Evolutionary conservation across 176 grass and related monocot genomes (phyloP), one percentile per base, ranked within the genome.

Genomic region (Poa annua): DNA sequence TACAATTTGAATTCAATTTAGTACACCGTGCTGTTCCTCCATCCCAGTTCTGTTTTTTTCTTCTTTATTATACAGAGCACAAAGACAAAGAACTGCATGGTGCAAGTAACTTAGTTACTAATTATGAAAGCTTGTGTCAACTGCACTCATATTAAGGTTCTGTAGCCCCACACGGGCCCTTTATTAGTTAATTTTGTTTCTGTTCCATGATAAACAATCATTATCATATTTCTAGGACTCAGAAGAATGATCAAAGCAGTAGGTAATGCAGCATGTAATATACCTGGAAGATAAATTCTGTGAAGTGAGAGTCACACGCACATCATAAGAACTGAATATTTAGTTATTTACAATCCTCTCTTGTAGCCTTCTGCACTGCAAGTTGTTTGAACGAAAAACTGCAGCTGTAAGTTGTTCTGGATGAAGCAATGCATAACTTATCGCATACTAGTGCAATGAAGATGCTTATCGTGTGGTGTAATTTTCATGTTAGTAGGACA

Each of bases 401-500:
- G 38, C 5, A 22, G 34, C 3, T 21, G 24, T 4, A 12, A 35
- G 51, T 60, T 54, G 10, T 44, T 65, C 82, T 44, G n/a, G 33
- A 50, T 29, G 16, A 68, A 68, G 48, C 36, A 75, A 55, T 29
- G 13, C 72, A 50, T 49, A 54, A 21, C 13, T 22, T 66, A 8
- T 55, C 25, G 35, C 33, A 9, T 59, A 52, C 19, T 39, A 77
- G 14, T 60, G 44, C 34, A 57, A 6, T 49, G 2, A 80, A 57
- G 17, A 63, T 74, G 33, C 7, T 54, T 86, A 51, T 52, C 8
- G n/a, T 53, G 32, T 80, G 8, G 63, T 64, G 24, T 29, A 72
- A 9, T 57, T 77, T 82, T 77, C 50, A 70, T 63, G 20, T 61
- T 39, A 78, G 22, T 57, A 69, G 19, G 14, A 47, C 25, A 60